Base-by-base conservation (phyloP, 2,329 filamentous ascomycete species). In the Cladorrhinum sp. region DNA sequence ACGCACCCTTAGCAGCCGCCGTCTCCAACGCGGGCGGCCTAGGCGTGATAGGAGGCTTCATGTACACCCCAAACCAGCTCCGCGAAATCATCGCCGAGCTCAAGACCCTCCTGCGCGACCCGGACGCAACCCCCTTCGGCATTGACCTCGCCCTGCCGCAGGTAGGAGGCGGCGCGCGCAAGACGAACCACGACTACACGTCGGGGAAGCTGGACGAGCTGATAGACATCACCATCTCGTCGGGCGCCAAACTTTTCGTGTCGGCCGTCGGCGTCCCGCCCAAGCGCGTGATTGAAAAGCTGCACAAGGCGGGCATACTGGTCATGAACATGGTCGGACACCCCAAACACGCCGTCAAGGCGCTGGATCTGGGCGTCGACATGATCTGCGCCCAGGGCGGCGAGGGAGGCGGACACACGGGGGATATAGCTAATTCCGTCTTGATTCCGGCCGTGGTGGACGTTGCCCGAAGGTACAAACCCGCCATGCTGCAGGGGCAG, bases 301-400 rank as follows among this genome's bases (percentile, higher is more conserved):
- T 98, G 50, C 94, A 98, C 71, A 81, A 82, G 8, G 88, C 89
- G 0, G 90, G 90, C 0, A 90, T 98, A 46, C 73, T 96, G 62
- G 82, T 97, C 36, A 97, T 97, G 92, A 97, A 97, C 74, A 97
- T 97, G 93, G 92, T 97, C 20, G 94, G 94, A 0, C 90, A 93
- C 69, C 93, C 94, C 1, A 92, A 89, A 73, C 94, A 98, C 74
- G 93, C 93, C 0, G 84, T 88, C 73, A 97, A 97, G 78, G 93
- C 93, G 2, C 79, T 98, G 3, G 86, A 92, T 55, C 84, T 88
- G 0, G 94, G 94, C 49, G 92, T 96, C 9, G 94, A 98, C 75
- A 88, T 97, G 65, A 84, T 98, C 5, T 96, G 92, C 73, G 88
- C 93, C 1, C 94, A 98, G 78, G 94, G 94, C 52, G 92, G 92